Conservation (phyloP, 495 filamentous ascomycete genomes). For the Chaetomidium leptoderma region DNA sequence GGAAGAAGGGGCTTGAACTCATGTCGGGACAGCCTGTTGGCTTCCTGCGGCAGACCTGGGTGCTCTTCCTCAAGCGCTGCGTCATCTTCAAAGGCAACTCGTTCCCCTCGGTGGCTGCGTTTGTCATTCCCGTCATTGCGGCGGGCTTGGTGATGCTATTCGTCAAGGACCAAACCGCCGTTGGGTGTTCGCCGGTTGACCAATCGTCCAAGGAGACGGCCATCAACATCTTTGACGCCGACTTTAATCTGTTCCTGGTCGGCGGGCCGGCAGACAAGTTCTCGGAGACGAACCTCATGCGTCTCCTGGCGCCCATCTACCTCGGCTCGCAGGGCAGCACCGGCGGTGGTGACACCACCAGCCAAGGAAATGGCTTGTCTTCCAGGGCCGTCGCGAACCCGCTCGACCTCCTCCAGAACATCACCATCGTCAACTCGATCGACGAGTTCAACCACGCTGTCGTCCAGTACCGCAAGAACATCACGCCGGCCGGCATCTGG, state of each 20-base stretch:
- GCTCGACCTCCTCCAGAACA: constrained; percentile 31
- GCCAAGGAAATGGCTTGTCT: constrained; percentile 5
- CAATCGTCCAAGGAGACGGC: constrained; percentile 25
- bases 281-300: constrained; percentile 35
- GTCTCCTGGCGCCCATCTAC: constrained; percentile 45
- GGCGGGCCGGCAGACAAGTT: constrained; percentile 57
- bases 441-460: constrained; percentile 66
- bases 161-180: constrained; percentile 51
- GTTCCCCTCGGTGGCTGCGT: constrained; percentile 65
- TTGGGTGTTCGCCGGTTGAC: constrained; percentile 55
- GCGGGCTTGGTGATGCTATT: constrained; percentile 71
- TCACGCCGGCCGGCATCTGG: constrained; percentile 74
- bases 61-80: constrained; percentile 71
- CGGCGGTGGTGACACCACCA: constrained; percentile 10
- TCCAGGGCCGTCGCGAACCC: constrained; percentile 13
- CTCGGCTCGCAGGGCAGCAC: constrained; percentile 17
- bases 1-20: constrained; percentile 50
- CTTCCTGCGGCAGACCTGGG: constrained; percentile 60
- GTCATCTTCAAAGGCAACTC: constrained; percentile 73
- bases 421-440: constrained; percentile 60
- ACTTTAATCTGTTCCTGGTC: constrained; percentile 46
- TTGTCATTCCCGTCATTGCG: constrained; percentile 70
- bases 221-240: constrained; percentile 33
- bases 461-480: constrained; percentile 53
- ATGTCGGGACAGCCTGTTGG: constrained; percentile 62